Conservation (phyloP, 2,329 filamentous ascomycete genomes). For the Aspergillus hiratsukae region DNA sequence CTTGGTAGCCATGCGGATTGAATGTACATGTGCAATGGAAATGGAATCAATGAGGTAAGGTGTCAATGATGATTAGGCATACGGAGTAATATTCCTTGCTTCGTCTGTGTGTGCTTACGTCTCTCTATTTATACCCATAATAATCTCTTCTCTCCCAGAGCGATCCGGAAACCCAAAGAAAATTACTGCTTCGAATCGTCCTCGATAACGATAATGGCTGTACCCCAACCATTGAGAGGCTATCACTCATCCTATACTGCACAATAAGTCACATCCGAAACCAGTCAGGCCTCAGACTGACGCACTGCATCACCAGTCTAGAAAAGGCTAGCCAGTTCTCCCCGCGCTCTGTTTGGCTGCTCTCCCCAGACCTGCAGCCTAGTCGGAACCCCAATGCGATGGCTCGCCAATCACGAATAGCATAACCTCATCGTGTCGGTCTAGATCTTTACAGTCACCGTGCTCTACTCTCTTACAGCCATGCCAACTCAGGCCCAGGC, state of each 20-base stretch:
- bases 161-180: background rate
- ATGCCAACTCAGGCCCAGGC: background rate
- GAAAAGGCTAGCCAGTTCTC: background rate
- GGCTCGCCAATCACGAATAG: background rate
- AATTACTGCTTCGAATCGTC: background rate
- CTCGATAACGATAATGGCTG: background rate
- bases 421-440: background rate
- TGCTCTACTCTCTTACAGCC: background rate
- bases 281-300: background rate
- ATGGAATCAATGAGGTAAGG: background rate
- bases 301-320: background rate
- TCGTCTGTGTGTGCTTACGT: background rate
- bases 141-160: background rate
- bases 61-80: background rate
- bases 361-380: constrained; percentile 1
- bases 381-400: constrained; percentile 8
- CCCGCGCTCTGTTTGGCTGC: constrained; percentile 8
- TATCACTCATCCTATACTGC: background rate
- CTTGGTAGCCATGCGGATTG: background rate
- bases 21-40: background rate
- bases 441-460: background rate
- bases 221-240: background rate
- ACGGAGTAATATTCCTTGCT: background rate
- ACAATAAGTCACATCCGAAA: background rate
- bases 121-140: background rate